These are phyloP conservation scores for Talaromyces sp. DNA, from an alignment of 2,329 filamentous ascomycete species.

Conservation along the genomic window DNA sequence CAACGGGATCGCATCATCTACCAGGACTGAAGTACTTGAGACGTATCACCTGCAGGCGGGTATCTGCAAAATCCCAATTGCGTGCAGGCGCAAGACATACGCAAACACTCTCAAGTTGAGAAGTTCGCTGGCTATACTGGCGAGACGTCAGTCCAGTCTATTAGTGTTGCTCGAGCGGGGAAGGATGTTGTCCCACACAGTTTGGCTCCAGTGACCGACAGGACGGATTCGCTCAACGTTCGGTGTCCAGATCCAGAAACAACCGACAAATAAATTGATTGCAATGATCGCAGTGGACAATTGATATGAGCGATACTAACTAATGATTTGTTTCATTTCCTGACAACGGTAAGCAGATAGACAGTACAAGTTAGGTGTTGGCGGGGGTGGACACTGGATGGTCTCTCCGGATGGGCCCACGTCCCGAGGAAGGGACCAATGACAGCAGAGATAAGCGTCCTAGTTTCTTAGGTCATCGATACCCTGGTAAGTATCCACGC, in stretches of 20 bases:
- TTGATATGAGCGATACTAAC: not conserved
- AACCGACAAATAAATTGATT: not conserved
- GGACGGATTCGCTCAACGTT: not conserved
- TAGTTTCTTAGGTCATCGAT: too few species aligned
- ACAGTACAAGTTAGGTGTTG: too few species aligned
- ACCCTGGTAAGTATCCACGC: too few species aligned
- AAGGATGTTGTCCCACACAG: conserved; percentile 9
- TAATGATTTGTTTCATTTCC: not conserved
- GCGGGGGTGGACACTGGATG: not conserved
- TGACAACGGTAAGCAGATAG: not conserved
- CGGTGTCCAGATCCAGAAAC: not conserved
- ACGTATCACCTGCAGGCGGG: not conserved
- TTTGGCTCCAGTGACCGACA: not conserved
- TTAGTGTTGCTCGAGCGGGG: conserved; percentile 3
- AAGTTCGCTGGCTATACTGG: not conserved
- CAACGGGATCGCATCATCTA: conserved; percentile 5
- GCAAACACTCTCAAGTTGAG: not conserved
- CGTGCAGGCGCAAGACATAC: not conserved
- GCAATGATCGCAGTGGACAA: not conserved
- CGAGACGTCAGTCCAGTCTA: conserved; percentile 1
- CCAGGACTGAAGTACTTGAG: not conserved
- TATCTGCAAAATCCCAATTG: not conserved
- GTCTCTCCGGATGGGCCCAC: not conserved
- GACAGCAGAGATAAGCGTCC: not conserved
- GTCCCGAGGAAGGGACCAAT: not conserved